These are phyloP conservation scores for Tolypocladium sp. DNA, from an alignment of 2,329 filamentous ascomycete genomes.

Conservation along the genomic window DNA sequence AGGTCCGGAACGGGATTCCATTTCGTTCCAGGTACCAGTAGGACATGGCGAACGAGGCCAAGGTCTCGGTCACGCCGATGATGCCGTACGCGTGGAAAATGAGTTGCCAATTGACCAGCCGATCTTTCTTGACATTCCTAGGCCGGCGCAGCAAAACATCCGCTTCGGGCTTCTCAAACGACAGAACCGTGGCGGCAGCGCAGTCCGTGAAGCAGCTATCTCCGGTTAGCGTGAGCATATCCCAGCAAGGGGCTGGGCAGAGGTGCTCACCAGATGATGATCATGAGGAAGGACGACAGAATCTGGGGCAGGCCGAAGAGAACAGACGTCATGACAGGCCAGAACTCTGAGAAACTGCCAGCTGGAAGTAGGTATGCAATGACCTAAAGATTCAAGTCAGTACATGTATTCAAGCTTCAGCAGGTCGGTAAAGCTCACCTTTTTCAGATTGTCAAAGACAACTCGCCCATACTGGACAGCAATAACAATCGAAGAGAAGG, in stretches of 20 bases:
- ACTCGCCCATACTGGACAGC: slow-evolving; percentile 65
- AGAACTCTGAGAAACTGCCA: slow-evolving; percentile 66
- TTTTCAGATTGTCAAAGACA: slow-evolving; percentile 74
- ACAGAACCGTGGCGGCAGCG: slow-evolving; percentile 61
- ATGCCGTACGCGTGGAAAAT: slow-evolving; percentile 65
- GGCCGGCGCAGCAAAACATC: slow-evolving; percentile 64
- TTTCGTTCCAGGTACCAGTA: slow-evolving; percentile 56
- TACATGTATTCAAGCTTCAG: no score
- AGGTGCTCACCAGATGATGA: slow-evolving; percentile 44
- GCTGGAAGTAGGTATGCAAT: slow-evolving; percentile 66
- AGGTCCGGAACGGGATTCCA: slow-evolving; percentile 53
- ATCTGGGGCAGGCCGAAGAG: slow-evolving; percentile 65
- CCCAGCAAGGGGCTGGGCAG: background rate
- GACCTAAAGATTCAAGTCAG: slow-evolving; percentile 7
- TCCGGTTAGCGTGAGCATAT: background rate
- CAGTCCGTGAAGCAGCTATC: slow-evolving; percentile 66
- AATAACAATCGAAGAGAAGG: slow-evolving; percentile 62
- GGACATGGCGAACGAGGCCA: slow-evolving; percentile 53
- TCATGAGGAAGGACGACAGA: slow-evolving; percentile 65
- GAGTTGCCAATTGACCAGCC: slow-evolving; percentile 64
- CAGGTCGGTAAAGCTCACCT: slow-evolving; percentile 36
- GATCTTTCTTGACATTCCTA: slow-evolving; percentile 58
- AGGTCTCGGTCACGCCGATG: slow-evolving; percentile 54
- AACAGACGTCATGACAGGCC: slow-evolving; percentile 67
- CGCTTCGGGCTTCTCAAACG: slow-evolving; percentile 68